Conservation (phyloP, 2,329 filamentous ascomycete genomes). For the Purpureocillium takamizusanense region DNA sequence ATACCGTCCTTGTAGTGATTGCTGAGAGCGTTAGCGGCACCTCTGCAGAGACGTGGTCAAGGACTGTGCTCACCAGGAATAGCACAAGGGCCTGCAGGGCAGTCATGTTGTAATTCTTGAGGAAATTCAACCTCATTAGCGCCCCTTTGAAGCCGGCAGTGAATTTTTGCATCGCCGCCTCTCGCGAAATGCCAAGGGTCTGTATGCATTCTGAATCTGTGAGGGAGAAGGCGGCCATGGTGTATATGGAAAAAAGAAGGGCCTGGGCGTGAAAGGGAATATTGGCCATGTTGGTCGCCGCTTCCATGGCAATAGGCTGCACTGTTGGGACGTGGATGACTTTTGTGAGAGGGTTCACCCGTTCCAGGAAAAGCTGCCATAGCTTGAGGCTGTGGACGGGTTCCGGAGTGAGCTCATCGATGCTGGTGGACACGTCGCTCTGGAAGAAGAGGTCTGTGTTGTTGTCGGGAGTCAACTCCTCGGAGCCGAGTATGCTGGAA, state of each 20-base stretch:
- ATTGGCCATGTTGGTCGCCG: conserved; percentile 43
- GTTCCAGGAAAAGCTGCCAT: conserved; percentile 67
- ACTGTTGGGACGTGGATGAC: conserved; percentile 62
- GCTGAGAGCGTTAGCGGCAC: conserved; percentile 19
- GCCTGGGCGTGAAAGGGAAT: conserved; percentile 52
- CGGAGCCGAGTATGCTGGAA: conserved; percentile 37
- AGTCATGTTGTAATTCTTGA: conserved; percentile 48
- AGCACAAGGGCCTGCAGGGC: conserved; percentile 51
- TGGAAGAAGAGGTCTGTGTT: conserved; percentile 40
- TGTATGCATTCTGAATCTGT: conserved; percentile 43
- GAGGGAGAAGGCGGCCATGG: conserved; percentile 48
- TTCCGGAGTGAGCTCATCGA: conserved; percentile 51
- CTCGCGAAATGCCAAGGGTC: conserved; percentile 40
- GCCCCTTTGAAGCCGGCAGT: conserved; percentile 41
- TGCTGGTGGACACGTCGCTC: conserved; percentile 27
- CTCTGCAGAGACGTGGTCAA: too few species aligned
- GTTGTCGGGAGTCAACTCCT: conserved; percentile 41
- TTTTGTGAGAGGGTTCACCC: conserved; percentile 67
- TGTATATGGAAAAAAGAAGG: conserved; percentile 57
- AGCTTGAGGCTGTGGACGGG: conserved; percentile 59
- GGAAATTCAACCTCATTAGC: conserved; percentile 44
- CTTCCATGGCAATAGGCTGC: conserved; percentile 56
- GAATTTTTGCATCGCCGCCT: conserved; percentile 41
- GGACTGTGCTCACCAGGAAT: conserved; percentile 36
- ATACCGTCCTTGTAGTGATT: conserved; percentile 48